Evolutionary conservation across 805 yeast genomes (phyloP).

Genomic region (Teunomyces barrocoloradensis): DNA sequence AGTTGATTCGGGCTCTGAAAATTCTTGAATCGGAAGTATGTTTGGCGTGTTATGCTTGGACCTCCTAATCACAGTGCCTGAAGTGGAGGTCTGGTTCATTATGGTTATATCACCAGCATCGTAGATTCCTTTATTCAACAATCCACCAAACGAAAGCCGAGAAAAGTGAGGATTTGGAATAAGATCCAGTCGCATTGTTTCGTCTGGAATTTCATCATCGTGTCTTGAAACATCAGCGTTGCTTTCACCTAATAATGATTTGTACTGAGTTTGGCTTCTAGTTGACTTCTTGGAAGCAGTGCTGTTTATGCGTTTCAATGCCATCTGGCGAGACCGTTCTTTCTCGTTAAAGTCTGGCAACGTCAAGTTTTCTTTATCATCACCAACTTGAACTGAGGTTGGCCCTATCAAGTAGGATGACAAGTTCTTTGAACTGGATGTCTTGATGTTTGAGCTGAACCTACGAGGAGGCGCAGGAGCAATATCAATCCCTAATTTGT

Average conservation of each 20-base stretch:
- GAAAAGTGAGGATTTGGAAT: constrained; percentile 46
- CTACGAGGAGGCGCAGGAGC: constrained; percentile 11
- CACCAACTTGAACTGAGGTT: constrained; percentile 2
- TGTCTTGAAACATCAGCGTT: constrained; percentile 13
- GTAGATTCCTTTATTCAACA: constrained; percentile 12
- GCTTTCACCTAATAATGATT: constrained; percentile 21
- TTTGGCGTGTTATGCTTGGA: constrained; percentile 3
- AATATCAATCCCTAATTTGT: constrained; percentile 36
- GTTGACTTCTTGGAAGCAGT: constrained; percentile 2
- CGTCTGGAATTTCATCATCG: constrained; percentile 7
- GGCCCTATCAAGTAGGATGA: constrained; percentile 13
- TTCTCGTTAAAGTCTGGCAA: constrained; percentile 11
- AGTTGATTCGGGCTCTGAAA: neutral
- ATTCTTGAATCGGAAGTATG: neutral
- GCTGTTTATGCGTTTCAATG: constrained; percentile 1
- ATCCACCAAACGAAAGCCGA: constrained; percentile 39
- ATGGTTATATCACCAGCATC: constrained; percentile 12
- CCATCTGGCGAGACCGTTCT: neutral
- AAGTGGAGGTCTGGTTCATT: constrained; percentile 10
- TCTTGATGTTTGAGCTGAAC: constrained; percentile 25
- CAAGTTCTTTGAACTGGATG: constrained; percentile 37
- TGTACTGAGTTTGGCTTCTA: constrained; percentile 2
- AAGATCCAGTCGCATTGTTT: constrained; percentile 14
- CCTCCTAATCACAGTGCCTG: constrained; percentile 20
- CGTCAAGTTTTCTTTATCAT: constrained; percentile 16